Percentiles rank a stretch among this genome's conserved stretches.
Conservation (phyloP, 208 protist species). For the Pavlovales sp. region DNA sequence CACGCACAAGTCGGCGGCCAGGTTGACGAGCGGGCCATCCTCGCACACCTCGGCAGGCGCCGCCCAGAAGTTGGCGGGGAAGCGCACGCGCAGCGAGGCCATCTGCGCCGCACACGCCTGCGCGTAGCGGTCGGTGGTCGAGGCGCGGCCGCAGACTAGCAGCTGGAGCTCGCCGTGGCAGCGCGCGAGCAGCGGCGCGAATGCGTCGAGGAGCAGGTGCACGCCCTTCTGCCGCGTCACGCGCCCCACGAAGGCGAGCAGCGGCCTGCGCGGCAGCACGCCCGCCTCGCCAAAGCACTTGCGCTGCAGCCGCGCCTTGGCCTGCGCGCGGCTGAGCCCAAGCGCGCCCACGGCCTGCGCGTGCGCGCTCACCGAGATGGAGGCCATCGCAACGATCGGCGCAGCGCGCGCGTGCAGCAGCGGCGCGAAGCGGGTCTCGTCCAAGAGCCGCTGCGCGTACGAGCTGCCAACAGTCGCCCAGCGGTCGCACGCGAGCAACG, state of each 20-base stretch:
- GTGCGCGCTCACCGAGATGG: background rate
- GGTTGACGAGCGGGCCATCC: background rate
- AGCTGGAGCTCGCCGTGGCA: background rate
- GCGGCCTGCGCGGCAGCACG: background rate
- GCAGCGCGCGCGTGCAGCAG: background rate
- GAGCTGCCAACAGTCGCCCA: conserved; percentile 17
- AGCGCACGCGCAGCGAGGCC: background rate
- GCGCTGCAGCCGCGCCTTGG: background rate
- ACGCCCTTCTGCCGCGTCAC: conserved; percentile 12
- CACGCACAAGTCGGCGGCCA: conserved; percentile 17
- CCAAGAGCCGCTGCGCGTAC: background rate
- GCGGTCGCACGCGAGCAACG: background rate
- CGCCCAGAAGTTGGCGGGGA: conserved; percentile 14
- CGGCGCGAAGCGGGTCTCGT: background rate
- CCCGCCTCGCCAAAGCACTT: conserved; percentile 4
- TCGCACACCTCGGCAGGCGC: background rate
- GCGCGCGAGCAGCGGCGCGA: background rate
- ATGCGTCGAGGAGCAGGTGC: conserved; percentile 18
- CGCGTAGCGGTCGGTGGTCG: background rate
- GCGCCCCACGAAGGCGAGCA: conserved; percentile 5
- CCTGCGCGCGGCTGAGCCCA: background rate
- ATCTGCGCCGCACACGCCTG: background rate
- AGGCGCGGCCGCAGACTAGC: conserved; percentile 7
- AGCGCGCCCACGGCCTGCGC: background rate
- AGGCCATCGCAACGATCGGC: background rate